Evolutionary conservation across 2,329 filamentous ascomycete species (phyloP).

Genomic region (Nemania sp.): DNA sequence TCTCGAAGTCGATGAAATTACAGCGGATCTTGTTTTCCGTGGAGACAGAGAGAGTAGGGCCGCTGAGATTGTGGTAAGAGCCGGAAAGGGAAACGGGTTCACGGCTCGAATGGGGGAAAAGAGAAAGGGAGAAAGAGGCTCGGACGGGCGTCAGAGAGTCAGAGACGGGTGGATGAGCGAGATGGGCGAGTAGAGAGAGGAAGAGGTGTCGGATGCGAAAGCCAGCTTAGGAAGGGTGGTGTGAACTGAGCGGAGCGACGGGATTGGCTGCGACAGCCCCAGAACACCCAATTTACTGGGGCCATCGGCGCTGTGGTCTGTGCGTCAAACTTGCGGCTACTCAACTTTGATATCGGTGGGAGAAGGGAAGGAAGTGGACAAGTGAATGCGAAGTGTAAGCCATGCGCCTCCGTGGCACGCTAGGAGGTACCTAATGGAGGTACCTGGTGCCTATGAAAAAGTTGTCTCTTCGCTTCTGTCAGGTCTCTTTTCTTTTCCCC

Average conservation of each 20-base stretch:
- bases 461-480: background rate
- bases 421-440: too few species aligned
- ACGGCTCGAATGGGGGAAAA: background rate
- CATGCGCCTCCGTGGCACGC: slow-evolving; percentile 1
- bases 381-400: background rate
- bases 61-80: background rate
- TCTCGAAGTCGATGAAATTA: slow-evolving; percentile 6
- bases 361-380: background rate
- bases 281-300: slow-evolving; percentile 3
- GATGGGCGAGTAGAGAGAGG: slow-evolving; percentile 16
- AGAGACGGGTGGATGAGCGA: slow-evolving; percentile 20
- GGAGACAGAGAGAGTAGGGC: background rate
- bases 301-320: slow-evolving; percentile 6
- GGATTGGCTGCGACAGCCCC: slow-evolving; percentile 19
- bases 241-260: slow-evolving; percentile 23
- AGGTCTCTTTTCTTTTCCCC: too few species aligned
- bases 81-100: background rate
- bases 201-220: slow-evolving; percentile 30
- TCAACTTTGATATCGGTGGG: slow-evolving; percentile 17
- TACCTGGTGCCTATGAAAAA: background rate
- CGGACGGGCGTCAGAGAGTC: slow-evolving; percentile 21
- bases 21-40: background rate
- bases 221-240: slow-evolving; percentile 21
- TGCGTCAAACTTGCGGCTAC: slow-evolving; percentile 22
- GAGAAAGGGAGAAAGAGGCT: slow-evolving; percentile 17